Base-by-base conservation (phyloP, 1,284 basidiomycete species). In the Peniophora sp. region DNA sequence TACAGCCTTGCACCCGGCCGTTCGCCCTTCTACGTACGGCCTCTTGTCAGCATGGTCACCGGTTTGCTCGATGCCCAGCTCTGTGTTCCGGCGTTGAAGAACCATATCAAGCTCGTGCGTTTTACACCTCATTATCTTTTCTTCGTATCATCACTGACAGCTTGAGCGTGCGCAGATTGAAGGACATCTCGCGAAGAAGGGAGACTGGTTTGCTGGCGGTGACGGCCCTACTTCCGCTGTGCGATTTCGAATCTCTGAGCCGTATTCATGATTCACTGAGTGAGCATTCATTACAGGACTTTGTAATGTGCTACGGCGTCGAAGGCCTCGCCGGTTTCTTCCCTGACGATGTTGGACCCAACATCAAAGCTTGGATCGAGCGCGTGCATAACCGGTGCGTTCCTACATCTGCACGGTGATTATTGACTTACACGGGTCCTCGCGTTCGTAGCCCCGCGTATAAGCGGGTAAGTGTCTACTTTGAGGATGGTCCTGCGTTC, bases 181-280 rank as follows among this genome's bases (percentile, higher is more conserved):
- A 36, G 38, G 38, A 2, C 61, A 58, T 32, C 53, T 65, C 10
- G 50, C 49, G 16, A 59, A 59, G 53, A 32, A 53, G 38, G 58
- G 61, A 14, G 60, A 62, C 32, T 69, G 65, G 62, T 63, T 72
- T 41, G 70, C 69, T 8, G 69, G 68, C 11, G 69, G 69, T n/a
- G 56, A 61, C 12, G 60, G 63, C 46, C 69, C 69, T 19, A 73
- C 71, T 11, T 54, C 66, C 25, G 67, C 70, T 23, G 38, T 41
- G n/a, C 19, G 38, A 10, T 36, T 41, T 20, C 19, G n/a, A 16
- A n/a, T n/a, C n/a, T 36, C n/a, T 41, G 38, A 20, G 8, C 16
- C 8, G 38, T 41, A 16, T 20, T 41, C 16, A 5, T 41, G 8
- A 6, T n/a, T 6, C n/a, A 17, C 38, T 41, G 27, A 32, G 27